phyloP scores from a whole-genome alignment of 768 basidiomycete species.

The Tricholoma matsutake region DNA sequence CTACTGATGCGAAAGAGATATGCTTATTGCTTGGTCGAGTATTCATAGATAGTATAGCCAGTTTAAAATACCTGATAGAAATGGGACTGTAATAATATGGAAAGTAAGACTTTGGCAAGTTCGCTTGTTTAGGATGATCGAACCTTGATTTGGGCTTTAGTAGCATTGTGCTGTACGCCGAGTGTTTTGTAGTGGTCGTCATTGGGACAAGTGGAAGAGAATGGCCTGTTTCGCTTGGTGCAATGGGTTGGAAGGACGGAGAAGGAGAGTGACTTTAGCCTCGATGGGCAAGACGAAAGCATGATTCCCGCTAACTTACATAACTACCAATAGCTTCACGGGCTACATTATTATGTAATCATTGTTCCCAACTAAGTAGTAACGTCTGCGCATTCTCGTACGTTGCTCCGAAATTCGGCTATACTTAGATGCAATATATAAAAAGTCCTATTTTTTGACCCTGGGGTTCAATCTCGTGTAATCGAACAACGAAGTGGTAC shows the following conservation, averaged over 20 bases:
- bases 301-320: too few relatives aligned
- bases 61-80: constrained; percentile 35
- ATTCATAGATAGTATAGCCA: not conserved
- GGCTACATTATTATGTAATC: too few relatives aligned
- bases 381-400: too few relatives aligned
- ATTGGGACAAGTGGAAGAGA: constrained; percentile 22
- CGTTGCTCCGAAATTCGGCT: too few relatives aligned
- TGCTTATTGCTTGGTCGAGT: not conserved
- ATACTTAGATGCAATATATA: too few relatives aligned
- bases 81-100: constrained; percentile 29
- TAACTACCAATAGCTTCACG: too few relatives aligned
- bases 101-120: not conserved
- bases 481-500: too few relatives aligned
- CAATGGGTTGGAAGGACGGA: not conserved
- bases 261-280: not conserved
- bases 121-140: not conserved
- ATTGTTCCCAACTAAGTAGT: too few relatives aligned
- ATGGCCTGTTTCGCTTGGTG: constrained; percentile 3
- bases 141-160: constrained; percentile 44
- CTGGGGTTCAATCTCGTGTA: too few relatives aligned
- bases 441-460: too few relatives aligned
- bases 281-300: not conserved
- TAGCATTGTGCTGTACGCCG: constrained; percentile 34
- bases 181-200: constrained; percentile 39
- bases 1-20: constrained; percentile 17